Evolutionary conservation across 345 rosid species (phyloP).

Genomic region (Brassica napus): DNA sequence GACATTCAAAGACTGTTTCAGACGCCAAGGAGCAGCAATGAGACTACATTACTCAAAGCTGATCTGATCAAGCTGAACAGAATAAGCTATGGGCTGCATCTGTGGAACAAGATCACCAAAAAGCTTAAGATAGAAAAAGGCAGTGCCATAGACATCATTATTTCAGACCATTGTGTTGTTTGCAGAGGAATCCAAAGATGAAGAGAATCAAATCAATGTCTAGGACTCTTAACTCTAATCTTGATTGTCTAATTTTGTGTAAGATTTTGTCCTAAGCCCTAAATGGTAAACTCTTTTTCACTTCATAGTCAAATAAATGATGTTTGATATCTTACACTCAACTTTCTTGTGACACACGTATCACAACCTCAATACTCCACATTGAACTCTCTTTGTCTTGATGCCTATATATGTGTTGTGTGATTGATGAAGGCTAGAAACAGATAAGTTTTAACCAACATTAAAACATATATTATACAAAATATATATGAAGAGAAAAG

Average conservation of each 20-base stretch:
- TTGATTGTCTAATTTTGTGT: conserved; percentile 2
- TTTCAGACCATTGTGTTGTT: conserved; percentile 54
- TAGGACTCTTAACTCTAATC: not conserved
- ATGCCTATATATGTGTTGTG: not conserved
- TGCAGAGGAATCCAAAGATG: conserved; percentile 44
- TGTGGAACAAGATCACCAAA: conserved; percentile 79
- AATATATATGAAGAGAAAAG: not conserved
- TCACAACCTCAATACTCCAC: not conserved
- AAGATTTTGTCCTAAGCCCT: conserved; percentile 10
- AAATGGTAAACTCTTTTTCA: not conserved
- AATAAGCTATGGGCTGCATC: conserved; percentile 60
- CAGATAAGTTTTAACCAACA: not conserved
- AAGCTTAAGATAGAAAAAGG: conserved; percentile 57
- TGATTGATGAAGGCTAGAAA: not conserved
- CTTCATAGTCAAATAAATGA: not conserved
- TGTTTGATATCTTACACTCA: not conserved
- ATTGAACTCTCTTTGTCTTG: not conserved
- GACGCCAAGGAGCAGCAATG: conserved; percentile 44
- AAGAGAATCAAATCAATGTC: not conserved
- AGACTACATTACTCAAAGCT: conserved; percentile 46
- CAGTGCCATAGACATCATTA: conserved; percentile 57
- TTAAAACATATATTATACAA: not conserved
- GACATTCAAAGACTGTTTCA: conserved; percentile 54
- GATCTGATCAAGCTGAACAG: conserved; percentile 55
- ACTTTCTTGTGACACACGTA: not conserved